Base-by-base conservation (phyloP, 495 filamentous ascomycete genomes). In the Aspergillus indologenus region DNA sequence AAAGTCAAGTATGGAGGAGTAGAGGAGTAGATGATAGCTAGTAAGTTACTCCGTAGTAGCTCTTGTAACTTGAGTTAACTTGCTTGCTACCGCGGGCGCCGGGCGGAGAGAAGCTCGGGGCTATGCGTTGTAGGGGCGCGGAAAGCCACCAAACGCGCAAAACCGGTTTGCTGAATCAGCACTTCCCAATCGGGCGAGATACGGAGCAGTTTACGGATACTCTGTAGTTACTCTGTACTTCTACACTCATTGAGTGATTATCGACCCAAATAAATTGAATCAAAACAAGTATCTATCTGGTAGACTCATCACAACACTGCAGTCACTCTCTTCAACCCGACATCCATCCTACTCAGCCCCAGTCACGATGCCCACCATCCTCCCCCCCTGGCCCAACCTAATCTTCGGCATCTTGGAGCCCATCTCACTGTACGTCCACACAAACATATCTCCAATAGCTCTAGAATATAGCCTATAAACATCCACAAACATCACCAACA, bases 341-440 rank as follows among this genome's bases (percentile, higher is more conserved):
- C 34, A 24, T 14, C 20, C 22, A 44, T 22, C 6, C 24, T 49
- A 49, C 8, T 26, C 51, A 46, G 31, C 29, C 46, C 14, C 26
- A 14, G 34, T 29, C 14, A 47, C 18, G 54, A 75, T 76, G 70
- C 65, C 65, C 6, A 71, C 73, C 18, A 72, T 75, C 44, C 68
- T 78, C 45, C 76, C 76, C 50, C 60, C 68, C 56, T 77, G 74
- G 73, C 75, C 76, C 15, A 68, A 73, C 52, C 53, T 78, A 51
- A 60, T 78, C 22, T 83, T 79, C 42, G 74, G 65, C 24, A 60
- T 90, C 57, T 60, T 90, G 42, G 88, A 91, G 69, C 88, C 88
- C 5, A 68, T 90, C 46, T 84, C 85, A 18, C 76, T 88, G 85
- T 88, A 81, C 71, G 77, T 56, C 31, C 49, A 57, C 31, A 34